Evolutionary conservation across 352 stramenopile genomes (phyloP), one percentile per base, ranked within the genome.

Genomic region (Pythium biforme): DNA sequence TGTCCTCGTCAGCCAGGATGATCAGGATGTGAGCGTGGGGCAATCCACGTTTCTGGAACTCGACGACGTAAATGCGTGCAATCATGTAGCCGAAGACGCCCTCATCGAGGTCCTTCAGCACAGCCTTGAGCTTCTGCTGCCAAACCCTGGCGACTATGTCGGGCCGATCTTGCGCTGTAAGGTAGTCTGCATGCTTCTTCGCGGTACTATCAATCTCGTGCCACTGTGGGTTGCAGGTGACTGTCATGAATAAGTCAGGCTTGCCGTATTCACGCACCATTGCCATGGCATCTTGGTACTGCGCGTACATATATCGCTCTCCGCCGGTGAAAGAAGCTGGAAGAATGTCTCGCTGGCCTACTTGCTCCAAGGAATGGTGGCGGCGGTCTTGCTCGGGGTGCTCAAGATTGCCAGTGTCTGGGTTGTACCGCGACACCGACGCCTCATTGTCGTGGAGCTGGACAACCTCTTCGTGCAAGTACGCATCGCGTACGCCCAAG

Each of bases 191-290:
- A 52, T 33, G 69, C 52, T 51, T 34, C 11, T 49, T 37, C 3
- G n/a, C 29, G 8, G 39, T 27, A 12, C 23, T 15, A n/a, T 46
- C 51, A 14, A 86, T 76, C 40, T 84, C 74, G 4, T 46, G 4
- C 68, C 74, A 88, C 6, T 68, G 63, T 2, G 70, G 73, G 43
- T 84, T 85, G 20, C 62, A 76, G 3, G 75, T 87, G 20, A 84
- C 73, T 0, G 80, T 84, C 12, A 83, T 76, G 61, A 87, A 89
- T 12, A 76, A 49, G 25, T 78, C 60, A 3, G 72, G 75, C 22
- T 70, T 75, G 3, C 74, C 74, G 17, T 58, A 64, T 19, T 70
- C 47, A 8, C 69, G 62, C 0, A 83, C 67, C 19, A 88, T 77
- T 8, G 73, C 61, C 60, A 83, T 77, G 1, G 63, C 40, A 46